phyloP scores from a whole-genome alignment of 1,284 basidiomycete genomes.

The Leccinum pallidistipes region DNA sequence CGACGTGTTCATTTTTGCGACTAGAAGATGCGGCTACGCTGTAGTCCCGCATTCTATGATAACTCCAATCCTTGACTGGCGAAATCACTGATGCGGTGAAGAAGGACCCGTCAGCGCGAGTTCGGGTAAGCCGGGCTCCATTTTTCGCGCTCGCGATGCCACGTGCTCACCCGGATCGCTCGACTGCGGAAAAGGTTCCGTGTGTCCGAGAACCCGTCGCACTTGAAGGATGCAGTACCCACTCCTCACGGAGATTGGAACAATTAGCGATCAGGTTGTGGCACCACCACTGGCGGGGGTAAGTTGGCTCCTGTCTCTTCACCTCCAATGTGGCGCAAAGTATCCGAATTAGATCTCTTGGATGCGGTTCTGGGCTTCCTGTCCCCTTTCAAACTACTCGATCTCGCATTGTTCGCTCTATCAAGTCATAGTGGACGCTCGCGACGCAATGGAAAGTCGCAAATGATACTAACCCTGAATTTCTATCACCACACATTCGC shows the following conservation, averaged over 20 bases:
- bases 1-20: neutral
- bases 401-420: conserved; percentile 29
- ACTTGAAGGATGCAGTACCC: conserved; percentile 1
- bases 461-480: conserved; percentile 8
- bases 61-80: neutral
- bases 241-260: conserved; percentile 9
- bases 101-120: neutral
- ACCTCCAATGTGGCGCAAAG: conserved; percentile 7
- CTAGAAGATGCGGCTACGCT: conserved; percentile 7
- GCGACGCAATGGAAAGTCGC: conserved; percentile 3
- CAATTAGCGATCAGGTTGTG: neutral
- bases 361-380: conserved; percentile 3
- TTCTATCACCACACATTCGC: conserved; percentile 15
- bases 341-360: conserved; percentile 1
- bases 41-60: conserved; percentile 16
- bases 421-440: conserved; percentile 19
- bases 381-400: conserved; percentile 16
- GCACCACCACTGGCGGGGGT: conserved; percentile 2
- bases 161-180: conserved; percentile 1
- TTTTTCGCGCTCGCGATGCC: conserved; percentile 1
- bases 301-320: conserved; percentile 6
- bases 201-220: neutral
- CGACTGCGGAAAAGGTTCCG: conserved; percentile 15
- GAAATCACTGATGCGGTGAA: neutral
- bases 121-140: conserved; percentile 11